These are phyloP conservation scores for Didymella exigua DNA, from an alignment of 2,329 filamentous ascomycete genomes.

Conservation along the genomic window DNA sequence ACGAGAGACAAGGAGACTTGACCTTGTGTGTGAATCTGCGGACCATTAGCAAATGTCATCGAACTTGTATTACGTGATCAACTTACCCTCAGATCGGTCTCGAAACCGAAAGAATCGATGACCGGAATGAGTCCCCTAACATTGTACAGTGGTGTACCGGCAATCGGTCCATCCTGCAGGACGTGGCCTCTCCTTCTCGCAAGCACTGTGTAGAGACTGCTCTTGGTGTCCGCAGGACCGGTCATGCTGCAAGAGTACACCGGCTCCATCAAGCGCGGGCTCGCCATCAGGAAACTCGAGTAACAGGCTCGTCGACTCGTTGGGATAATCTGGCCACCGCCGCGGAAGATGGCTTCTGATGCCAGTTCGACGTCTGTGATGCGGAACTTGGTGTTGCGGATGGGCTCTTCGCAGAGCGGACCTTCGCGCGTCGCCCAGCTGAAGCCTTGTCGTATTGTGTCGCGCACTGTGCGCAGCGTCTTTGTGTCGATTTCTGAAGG, in stretches of 20 bases:
- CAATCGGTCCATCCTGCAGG: conserved; percentile 89
- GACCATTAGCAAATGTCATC: neutral
- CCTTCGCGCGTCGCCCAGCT: conserved; percentile 96
- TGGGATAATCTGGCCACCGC: conserved; percentile 96
- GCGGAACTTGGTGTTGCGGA: conserved; percentile 97
- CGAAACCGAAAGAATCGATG: conserved; percentile 97
- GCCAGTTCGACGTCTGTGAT: conserved; percentile 89
- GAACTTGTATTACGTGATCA: no score
- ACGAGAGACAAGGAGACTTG: conserved; percentile 88
- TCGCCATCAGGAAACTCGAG: conserved; percentile 95
- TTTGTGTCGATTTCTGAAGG: conserved; percentile 95
- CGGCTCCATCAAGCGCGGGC: conserved; percentile 94
- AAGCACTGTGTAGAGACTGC: conserved; percentile 88
- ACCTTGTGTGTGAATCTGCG: conserved; percentile 84
- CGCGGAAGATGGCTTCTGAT: conserved; percentile 88
- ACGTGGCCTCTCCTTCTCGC: conserved; percentile 89
- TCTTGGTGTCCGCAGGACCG: conserved; percentile 86
- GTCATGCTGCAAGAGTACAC: conserved; percentile 93
- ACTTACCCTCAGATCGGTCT: conserved; percentile 79
- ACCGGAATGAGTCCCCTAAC: conserved; percentile 91
- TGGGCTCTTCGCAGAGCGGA: conserved; percentile 96
- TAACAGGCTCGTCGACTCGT: conserved; percentile 93
- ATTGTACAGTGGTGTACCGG: conserved; percentile 90
- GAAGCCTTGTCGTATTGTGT: conserved; percentile 94
- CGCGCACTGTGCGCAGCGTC: conserved; percentile 81